These are phyloP conservation scores for Brettanomyces anomalus DNA, from an alignment of 805 yeast species.

Conservation along the genomic window DNA sequence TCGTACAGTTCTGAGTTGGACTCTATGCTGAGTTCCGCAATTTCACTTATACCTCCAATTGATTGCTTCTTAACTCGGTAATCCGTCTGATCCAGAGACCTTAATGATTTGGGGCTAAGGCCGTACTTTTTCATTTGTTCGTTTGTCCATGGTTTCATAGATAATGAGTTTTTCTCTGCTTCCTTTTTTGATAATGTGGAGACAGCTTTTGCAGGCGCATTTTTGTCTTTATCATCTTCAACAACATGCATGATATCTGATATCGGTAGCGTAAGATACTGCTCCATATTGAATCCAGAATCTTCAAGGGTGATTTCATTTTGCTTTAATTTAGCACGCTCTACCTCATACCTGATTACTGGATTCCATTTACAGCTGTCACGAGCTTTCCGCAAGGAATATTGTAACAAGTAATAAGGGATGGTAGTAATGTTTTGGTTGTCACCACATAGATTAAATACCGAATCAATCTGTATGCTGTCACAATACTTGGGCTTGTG, in stretches of 20 bases:
- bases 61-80: not conserved
- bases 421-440: not conserved
- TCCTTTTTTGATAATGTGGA: no score
- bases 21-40: constrained; percentile 19
- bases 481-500: not conserved
- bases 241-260: not conserved
- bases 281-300: constrained; percentile 9
- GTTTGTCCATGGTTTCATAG: not conserved
- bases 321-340: constrained; percentile 7
- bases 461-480: not conserved
- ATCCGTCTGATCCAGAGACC: not conserved
- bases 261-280: constrained; percentile 6
- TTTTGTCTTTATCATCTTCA: not conserved
- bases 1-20: constrained; percentile 19
- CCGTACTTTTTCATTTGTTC: constrained; percentile 8
- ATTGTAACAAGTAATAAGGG: constrained; percentile 13
- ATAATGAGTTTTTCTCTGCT: not conserved
- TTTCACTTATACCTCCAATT: not conserved
- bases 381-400: constrained; percentile 7
- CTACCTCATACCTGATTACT: constrained; percentile 12
- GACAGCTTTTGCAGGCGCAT: no score
- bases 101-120: not conserved
- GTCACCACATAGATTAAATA: not conserved
- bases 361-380: constrained; percentile 16
- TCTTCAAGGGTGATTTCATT: constrained; percentile 9